Conservation (phyloP, 768 basidiomycete species). For the Tephrocybe sp. region DNA sequence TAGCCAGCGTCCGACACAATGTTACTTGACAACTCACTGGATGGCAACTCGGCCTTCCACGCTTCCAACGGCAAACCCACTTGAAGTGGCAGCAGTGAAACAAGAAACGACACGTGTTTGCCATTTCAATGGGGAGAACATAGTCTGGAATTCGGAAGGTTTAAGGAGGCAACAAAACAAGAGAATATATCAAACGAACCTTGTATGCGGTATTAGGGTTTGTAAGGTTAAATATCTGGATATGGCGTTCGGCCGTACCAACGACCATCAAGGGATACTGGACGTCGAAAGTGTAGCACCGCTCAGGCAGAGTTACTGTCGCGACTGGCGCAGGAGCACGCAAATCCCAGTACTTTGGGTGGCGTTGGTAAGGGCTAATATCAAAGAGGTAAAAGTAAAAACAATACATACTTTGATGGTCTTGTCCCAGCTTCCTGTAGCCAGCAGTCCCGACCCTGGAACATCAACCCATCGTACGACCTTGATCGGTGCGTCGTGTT, state of each 20-base stretch:
- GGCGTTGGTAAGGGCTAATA: not conserved
- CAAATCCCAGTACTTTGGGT: slow-evolving; percentile 86
- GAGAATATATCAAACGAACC: slow-evolving; percentile 19
- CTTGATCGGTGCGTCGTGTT: slow-evolving; percentile 88
- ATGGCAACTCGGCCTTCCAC: slow-evolving; percentile 93
- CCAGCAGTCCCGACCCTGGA: slow-evolving; percentile 72
- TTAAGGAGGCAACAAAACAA: not conserved
- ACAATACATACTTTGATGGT: slow-evolving; percentile 74
- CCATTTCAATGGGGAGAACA: slow-evolving; percentile 88
- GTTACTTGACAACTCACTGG: slow-evolving; percentile 62
- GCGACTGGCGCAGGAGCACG: slow-evolving; percentile 74
- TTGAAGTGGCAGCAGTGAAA: slow-evolving; percentile 64
- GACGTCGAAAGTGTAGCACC: slow-evolving; percentile 87
- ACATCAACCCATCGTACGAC: slow-evolving; percentile 81
- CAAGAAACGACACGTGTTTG: slow-evolving; percentile 87
- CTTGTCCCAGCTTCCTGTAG: slow-evolving; percentile 98
- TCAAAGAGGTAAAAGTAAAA: not conserved
- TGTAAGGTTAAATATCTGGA: slow-evolving; percentile 85
- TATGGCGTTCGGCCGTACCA: slow-evolving; percentile 90
- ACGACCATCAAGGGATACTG: slow-evolving; percentile 86
- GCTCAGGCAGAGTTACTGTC: slow-evolving; percentile 81
- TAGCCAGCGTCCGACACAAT: not conserved
- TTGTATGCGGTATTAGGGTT: slow-evolving; percentile 81
- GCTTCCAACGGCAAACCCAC: slow-evolving; percentile 83
- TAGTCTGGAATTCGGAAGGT: slow-evolving; percentile 48